phyloP scores from a whole-genome alignment of 371 early-diverging fungal genomes.

The Coemansia sp. region DNA sequence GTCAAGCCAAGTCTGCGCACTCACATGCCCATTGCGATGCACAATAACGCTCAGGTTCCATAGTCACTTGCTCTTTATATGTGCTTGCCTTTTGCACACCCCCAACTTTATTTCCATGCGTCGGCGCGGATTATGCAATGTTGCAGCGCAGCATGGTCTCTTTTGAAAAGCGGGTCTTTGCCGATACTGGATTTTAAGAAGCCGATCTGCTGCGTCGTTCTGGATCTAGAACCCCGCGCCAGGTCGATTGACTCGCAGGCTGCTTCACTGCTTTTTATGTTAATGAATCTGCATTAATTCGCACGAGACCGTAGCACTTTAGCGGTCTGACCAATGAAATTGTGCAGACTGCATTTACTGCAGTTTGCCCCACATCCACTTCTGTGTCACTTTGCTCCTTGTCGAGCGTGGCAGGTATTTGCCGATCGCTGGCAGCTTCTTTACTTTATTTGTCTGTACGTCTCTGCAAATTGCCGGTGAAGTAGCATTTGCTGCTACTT shows the following conservation, averaged over 20 bases:
- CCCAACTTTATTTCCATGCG: not conserved
- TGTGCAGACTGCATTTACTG: slow-evolving; percentile 3
- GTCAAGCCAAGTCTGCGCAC: not conserved
- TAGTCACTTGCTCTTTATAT: not conserved
- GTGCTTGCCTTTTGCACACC: not conserved
- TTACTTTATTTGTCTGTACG: not conserved
- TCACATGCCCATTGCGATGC: not conserved
- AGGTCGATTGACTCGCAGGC: not conserved
- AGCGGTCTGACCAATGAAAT: slow-evolving; percentile 3
- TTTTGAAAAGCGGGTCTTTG: not conserved
- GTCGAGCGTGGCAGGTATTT: not conserved
- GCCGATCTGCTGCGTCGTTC: not conserved
- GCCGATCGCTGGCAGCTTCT: slow-evolving; percentile 3
- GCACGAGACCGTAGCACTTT: slow-evolving; percentile 2
- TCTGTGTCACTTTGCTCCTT: not conserved
- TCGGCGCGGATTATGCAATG: not conserved
- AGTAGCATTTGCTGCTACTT: slow-evolving; percentile 2
- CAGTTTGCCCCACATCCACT: slow-evolving; percentile 1
- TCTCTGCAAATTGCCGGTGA: not conserved
- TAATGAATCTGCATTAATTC: not conserved
- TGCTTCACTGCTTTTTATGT: not conserved
- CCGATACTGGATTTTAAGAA: not conserved
- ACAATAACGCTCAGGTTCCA: not conserved
- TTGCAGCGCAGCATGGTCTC: not conserved
- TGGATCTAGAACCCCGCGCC: not conserved